Conservation (phyloP, 1,284 basidiomycete genomes). For the Sporisorium exsertum region DNA sequence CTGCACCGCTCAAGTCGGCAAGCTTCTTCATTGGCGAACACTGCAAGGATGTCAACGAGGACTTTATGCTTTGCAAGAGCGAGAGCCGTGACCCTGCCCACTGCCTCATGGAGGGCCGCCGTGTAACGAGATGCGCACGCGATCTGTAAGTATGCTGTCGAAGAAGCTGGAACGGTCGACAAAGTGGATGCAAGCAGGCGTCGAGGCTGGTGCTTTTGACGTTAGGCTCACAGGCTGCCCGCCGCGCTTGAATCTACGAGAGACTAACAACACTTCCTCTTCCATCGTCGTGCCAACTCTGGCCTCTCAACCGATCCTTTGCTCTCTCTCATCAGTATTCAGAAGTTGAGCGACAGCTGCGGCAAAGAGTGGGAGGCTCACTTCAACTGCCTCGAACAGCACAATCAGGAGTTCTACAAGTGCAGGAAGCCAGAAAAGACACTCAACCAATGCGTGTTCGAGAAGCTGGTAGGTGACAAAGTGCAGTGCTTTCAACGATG, state of each 20-base stretch:
- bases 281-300: background rate
- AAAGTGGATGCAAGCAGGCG: background rate
- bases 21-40: slow-evolving; percentile 96
- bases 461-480: slow-evolving; percentile 77
- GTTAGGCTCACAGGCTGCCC: background rate
- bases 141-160: slow-evolving; percentile 79
- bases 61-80: slow-evolving; percentile 99
- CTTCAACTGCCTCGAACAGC: slow-evolving; percentile 92
- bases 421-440: slow-evolving; percentile 91
- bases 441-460: slow-evolving; percentile 95
- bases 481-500: background rate
- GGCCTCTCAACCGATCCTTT: background rate
- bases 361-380: slow-evolving; percentile 88
- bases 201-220: background rate
- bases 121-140: slow-evolving; percentile 93
- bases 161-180: too few relatives aligned
- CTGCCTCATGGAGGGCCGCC: slow-evolving; percentile 94
- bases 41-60: slow-evolving; percentile 98
- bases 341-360: slow-evolving; percentile 93
- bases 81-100: slow-evolving; percentile 90
- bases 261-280: background rate
- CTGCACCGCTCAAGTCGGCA: slow-evolving; percentile 93
- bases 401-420: slow-evolving; percentile 95
- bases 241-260: background rate
- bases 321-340: slow-evolving; percentile 75